Conservation (phyloP, 2,329 filamentous ascomycete species). For the Colletotrichum euphorbiae region DNA sequence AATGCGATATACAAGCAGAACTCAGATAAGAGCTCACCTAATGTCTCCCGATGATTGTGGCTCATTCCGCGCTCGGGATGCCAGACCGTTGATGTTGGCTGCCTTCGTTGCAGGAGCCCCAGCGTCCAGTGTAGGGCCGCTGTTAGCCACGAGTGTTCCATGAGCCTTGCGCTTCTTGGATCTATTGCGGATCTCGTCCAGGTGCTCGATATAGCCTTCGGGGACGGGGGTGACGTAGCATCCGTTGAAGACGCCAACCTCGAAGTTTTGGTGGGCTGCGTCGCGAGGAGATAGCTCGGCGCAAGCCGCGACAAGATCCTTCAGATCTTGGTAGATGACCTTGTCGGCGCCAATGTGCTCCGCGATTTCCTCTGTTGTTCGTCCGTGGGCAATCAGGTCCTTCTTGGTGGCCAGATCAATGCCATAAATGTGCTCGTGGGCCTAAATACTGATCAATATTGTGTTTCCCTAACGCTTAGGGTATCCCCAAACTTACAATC, state of each 20-base stretch:
- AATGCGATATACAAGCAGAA: neutral
- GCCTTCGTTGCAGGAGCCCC: conserved; percentile 16
- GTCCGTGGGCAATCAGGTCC: conserved; percentile 57
- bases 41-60: conserved; percentile 26
- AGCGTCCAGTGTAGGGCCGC: conserved; percentile 18
- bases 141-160: conserved; percentile 16
- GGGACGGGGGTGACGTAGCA: conserved; percentile 86
- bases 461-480: neutral
- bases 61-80: conserved; percentile 9
- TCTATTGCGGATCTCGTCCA: conserved; percentile 72
- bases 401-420: conserved; percentile 59
- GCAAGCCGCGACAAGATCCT: conserved; percentile 84
- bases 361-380: conserved; percentile 55
- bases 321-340: conserved; percentile 72
- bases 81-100: conserved; percentile 20
- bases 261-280: conserved; percentile 72
- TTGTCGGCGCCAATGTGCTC: conserved; percentile 57
- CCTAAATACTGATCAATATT: neutral
- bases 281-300: conserved; percentile 74
- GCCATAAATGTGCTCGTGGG: conserved; percentile 50
- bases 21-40: neutral
- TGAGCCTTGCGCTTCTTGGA: conserved; percentile 67
- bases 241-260: conserved; percentile 92
- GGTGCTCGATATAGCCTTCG: conserved; percentile 83
- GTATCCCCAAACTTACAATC: conserved; percentile 79